These are phyloP conservation scores for Panus rudis DNA, from an alignment of 768 basidiomycete genomes.

Conservation along the genomic window DNA sequence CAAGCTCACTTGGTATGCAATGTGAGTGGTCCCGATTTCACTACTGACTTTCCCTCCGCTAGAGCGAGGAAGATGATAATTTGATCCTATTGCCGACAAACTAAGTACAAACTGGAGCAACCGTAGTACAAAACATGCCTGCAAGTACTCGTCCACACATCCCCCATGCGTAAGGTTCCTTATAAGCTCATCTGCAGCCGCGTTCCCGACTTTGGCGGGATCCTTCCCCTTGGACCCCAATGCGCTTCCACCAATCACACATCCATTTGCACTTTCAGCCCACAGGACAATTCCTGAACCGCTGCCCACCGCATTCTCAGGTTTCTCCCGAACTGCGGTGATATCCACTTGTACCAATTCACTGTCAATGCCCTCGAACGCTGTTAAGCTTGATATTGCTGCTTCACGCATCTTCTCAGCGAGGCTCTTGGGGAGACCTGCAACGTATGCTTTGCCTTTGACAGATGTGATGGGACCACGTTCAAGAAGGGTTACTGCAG, in stretches of 20 bases:
- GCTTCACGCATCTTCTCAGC: constrained; percentile 52
- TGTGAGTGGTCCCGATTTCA: constrained; percentile 50
- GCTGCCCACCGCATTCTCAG: constrained; percentile 35
- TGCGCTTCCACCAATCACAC: constrained; percentile 62
- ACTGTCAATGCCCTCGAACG: constrained; percentile 27
- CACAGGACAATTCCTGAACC: constrained; percentile 71
- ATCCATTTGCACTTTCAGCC: constrained; percentile 66
- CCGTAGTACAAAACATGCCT: constrained; percentile 31
- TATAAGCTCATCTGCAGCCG: constrained; percentile 54
- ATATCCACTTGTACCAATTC: not conserved
- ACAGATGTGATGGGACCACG: constrained; percentile 48
- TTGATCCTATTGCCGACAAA: constrained; percentile 63
- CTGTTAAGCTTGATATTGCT: constrained; percentile 37
- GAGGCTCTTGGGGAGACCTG: constrained; percentile 50
- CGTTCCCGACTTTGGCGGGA: constrained; percentile 43
- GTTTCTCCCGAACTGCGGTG: constrained; percentile 22
- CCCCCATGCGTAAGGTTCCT: constrained; percentile 56
- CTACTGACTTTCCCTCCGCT: constrained; percentile 53
- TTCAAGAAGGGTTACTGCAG: constrained; percentile 42
- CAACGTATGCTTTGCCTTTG: constrained; percentile 56
- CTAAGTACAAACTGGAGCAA: constrained; percentile 20
- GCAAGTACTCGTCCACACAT: constrained; percentile 62
- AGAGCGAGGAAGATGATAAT: constrained; percentile 73
- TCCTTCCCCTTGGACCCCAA: constrained; percentile 46
- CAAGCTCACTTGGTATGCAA: constrained; percentile 59